Percentiles rank a stretch among this genome's conserved stretches.
These are phyloP conservation scores for Galerina sulciceps DNA, from an alignment of 768 basidiomycete genomes.

Conservation along the genomic window DNA sequence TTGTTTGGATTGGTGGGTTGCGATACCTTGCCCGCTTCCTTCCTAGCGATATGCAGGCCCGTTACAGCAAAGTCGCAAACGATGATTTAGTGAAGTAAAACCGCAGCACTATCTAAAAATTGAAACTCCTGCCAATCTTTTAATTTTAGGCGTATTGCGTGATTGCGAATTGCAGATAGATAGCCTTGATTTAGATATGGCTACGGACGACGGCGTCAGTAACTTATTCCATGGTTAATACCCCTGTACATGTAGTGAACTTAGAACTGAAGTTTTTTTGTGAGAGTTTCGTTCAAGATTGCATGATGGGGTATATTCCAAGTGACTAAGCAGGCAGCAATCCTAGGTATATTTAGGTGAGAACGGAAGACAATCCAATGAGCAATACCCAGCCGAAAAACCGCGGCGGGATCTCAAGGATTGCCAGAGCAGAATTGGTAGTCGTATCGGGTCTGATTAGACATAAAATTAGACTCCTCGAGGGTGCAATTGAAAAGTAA, in stretches of 20 bases:
- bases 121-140: conserved; percentile 7
- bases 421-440: conserved; percentile 14
- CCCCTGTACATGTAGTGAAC: neutral
- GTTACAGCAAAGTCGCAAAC: conserved; percentile 51
- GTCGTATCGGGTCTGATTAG: conserved; percentile 41
- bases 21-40: conserved; percentile 47
- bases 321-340: conserved; percentile 5
- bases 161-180: conserved; percentile 1
- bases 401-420: neutral
- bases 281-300: neutral
- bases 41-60: conserved; percentile 33
- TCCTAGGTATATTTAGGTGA: conserved; percentile 13
- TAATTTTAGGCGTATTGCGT: conserved; percentile 31
- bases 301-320: neutral
- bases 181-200: neutral
- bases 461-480: conserved; percentile 1
- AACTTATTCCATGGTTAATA: too few species aligned
- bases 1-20: conserved; percentile 58
- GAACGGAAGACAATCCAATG: conserved; percentile 10
- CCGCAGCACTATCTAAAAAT: conserved; percentile 11
- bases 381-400: conserved; percentile 7
- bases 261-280: neutral
- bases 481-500: neutral
- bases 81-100: conserved; percentile 58
- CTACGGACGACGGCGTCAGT: too few species aligned